phyloP scores from a whole-genome alignment of 106 monocot species.

The Ottelia alismoides region DNA sequence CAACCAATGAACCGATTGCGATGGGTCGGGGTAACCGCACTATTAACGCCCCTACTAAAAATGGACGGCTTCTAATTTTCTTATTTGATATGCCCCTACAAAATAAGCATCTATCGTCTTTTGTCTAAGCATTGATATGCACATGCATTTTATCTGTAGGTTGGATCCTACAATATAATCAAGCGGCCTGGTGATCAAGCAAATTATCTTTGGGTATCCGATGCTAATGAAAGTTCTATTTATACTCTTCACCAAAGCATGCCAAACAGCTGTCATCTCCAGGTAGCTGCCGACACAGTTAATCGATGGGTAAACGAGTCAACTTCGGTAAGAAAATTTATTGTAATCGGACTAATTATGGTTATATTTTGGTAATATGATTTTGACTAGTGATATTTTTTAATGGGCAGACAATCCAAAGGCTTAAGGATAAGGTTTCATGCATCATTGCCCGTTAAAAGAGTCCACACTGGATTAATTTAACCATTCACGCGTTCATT shows the following conservation, averaged over 20 bases:
- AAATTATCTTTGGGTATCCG: conserved; percentile 15
- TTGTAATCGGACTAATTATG: too few relatives aligned
- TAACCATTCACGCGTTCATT: too few relatives aligned
- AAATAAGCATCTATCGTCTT: too few relatives aligned
- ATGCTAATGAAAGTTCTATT: conserved; percentile 17
- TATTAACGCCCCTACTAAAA: too few relatives aligned
- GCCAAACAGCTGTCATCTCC: conserved; percentile 5
- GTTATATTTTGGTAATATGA: background rate
- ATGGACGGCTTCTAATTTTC: too few relatives aligned
- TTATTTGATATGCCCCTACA: too few relatives aligned
- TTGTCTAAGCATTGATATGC: too few relatives aligned
- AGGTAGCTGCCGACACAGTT: conserved; percentile 9
- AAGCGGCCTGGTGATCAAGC: conserved; percentile 13
- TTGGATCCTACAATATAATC: conserved; percentile 14
- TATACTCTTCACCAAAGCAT: background rate
- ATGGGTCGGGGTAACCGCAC: too few relatives aligned
- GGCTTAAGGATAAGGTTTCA: conserved; percentile 12
- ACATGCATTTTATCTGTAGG: too few relatives aligned
- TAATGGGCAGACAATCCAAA: conserved; percentile 9
- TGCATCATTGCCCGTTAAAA: conserved; percentile 2
- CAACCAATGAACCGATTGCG: too few relatives aligned
- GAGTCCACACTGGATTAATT: too few relatives aligned
- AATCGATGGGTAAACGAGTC: conserved; percentile 12
- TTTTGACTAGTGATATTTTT: background rate
- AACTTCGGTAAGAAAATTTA: conserved; percentile 1